These are phyloP conservation scores for Helichrysum umbraculigerum DNA, from an alignment of 129 eudicot genomes.

Conservation along the genomic window DNA sequence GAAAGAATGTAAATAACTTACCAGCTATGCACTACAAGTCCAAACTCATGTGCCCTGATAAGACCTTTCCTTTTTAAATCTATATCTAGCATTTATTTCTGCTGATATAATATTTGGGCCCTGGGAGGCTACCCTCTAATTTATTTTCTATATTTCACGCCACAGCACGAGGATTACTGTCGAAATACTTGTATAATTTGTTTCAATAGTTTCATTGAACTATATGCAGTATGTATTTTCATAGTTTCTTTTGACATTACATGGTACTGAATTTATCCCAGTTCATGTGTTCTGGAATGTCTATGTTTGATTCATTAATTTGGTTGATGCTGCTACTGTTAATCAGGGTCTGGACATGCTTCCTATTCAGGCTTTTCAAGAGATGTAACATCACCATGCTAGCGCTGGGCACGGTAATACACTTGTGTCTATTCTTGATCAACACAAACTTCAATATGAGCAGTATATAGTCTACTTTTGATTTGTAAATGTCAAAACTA, in stretches of 20 bases:
- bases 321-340: slow-evolving; percentile 23
- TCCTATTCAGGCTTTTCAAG: slow-evolving; percentile 80
- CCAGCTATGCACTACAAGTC: background rate
- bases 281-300: background rate
- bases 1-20: background rate
- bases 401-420: slow-evolving; percentile 83
- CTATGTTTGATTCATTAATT: background rate
- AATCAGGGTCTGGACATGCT: slow-evolving; percentile 92
- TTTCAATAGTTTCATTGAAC: background rate
- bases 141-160: background rate
- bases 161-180: background rate
- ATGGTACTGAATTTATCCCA: background rate
- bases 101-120: background rate
- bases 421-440: slow-evolving; percentile 5
- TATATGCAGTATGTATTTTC: background rate
- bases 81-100: no score
- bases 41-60: background rate
- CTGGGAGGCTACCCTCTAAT: background rate
- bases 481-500: background rate
- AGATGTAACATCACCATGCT: slow-evolving; percentile 90
- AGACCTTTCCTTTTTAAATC: background rate
- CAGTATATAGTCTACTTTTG: background rate
- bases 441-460: background rate
- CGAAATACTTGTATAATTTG: background rate
- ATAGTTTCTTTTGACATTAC: background rate